Evolutionary conservation across 192 early-diverging fungal genomes (phyloP).

Genomic region (Linnemannia exigua): DNA sequence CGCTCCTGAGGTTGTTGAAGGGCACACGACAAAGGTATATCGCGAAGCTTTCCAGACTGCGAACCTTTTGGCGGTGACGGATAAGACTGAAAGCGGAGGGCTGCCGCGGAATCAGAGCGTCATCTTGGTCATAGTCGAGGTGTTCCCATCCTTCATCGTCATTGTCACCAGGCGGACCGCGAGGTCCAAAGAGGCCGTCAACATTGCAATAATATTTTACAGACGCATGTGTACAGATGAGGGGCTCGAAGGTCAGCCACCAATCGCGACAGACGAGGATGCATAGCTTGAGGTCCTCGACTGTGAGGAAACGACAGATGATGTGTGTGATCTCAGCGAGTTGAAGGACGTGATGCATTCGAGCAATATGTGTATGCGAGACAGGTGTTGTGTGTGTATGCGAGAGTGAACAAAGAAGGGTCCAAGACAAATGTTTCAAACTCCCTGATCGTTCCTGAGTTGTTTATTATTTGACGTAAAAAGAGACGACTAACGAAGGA

Average conservation of each 20-base stretch:
- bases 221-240: background rate
- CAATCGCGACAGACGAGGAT: constrained; percentile 5
- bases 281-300: background rate
- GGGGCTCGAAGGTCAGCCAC: background rate
- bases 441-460: background rate
- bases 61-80: background rate
- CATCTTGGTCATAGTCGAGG: background rate
- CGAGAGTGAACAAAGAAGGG: background rate
- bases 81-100: background rate
- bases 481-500: background rate
- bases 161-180: background rate
- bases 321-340: background rate
- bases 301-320: background rate
- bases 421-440: background rate
- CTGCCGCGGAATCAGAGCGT: background rate
- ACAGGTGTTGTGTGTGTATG: background rate
- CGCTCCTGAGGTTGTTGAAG: background rate
- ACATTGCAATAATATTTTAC: background rate
- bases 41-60: background rate
- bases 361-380: background rate
- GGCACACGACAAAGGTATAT: background rate
- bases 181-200: background rate
- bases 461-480: background rate
- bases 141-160: background rate
- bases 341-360: background rate